A percentile compares a stretch with the other conserved stretches of the same genome.
Evolutionary conservation across 768 basidiomycete species (phyloP).

Genomic region (Amanita rimosa): DNA sequence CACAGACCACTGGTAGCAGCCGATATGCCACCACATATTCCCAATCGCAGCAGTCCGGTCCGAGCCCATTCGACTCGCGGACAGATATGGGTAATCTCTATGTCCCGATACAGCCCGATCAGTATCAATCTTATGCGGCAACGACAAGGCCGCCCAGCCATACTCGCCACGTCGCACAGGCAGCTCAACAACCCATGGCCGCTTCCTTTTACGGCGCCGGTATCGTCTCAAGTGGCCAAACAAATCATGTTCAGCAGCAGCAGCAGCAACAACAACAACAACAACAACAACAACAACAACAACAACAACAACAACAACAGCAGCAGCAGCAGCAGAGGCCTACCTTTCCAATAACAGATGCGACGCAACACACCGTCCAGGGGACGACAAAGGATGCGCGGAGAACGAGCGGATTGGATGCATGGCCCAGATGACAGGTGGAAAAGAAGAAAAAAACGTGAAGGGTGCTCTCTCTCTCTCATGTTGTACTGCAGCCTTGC

Average conservation of each 20-base stretch:
- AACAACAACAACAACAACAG: conserved; percentile 19
- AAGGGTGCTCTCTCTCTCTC: background rate
- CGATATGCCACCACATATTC: conserved; percentile 52
- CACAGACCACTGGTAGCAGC: conserved; percentile 52
- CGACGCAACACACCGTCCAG: conserved; percentile 25
- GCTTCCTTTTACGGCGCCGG: conserved; percentile 64
- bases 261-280: conserved; percentile 19
- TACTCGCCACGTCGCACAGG: conserved; percentile 35
- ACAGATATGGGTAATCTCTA: conserved; percentile 61
- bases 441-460: background rate
- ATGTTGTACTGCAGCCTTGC: conserved; percentile 4
- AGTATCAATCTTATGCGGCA: conserved; percentile 47
- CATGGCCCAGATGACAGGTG: conserved; percentile 56
- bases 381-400: conserved; percentile 40
- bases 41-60: conserved; percentile 27
- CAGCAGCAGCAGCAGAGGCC: conserved; percentile 27
- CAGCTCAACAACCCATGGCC: conserved; percentile 42
- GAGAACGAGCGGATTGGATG: conserved; percentile 56
- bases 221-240: conserved; percentile 39
- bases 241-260: conserved; percentile 21
- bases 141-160: conserved; percentile 21
- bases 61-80: conserved; percentile 44
- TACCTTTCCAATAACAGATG: conserved; percentile 27
- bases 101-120: conserved; percentile 78
- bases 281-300: too few relatives aligned